Percentiles rank a stretch among this genome's conserved stretches.
These are phyloP conservation scores for Castanopsis chinensis DNA, from an alignment of 306 rosid genomes.

Conservation along the genomic window DNA sequence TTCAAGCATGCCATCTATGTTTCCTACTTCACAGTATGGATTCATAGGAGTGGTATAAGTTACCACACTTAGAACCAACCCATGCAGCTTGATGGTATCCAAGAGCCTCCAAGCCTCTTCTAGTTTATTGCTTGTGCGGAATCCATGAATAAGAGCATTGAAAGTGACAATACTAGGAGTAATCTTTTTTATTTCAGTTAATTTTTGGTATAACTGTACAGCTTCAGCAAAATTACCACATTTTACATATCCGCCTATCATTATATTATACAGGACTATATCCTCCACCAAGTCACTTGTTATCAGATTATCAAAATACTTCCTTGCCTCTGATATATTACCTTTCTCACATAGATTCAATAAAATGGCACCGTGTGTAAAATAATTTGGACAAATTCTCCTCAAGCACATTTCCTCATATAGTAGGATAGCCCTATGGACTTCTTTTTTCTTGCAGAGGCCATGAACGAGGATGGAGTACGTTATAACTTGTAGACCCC, in stretches of 20 bases:
- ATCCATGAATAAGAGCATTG: conserved; percentile 45
- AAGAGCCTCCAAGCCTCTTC: conserved; percentile 37
- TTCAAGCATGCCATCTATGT: conserved; percentile 30
- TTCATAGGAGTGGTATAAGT: conserved; percentile 56
- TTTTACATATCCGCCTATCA: conserved; percentile 46
- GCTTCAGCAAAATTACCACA: conserved; percentile 34
- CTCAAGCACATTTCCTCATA: conserved; percentile 44
- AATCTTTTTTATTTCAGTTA: conserved; percentile 33
- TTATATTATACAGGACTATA: conserved; percentile 47
- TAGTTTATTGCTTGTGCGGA: conserved; percentile 42
- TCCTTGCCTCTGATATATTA: conserved; percentile 41
- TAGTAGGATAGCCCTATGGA: conserved; percentile 38
- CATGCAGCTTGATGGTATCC: conserved; percentile 31
- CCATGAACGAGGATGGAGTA: conserved; percentile 51
- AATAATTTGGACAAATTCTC: conserved; percentile 35
- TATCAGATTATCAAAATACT: conserved; percentile 36
- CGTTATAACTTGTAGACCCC: too few relatives aligned
- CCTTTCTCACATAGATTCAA: conserved; percentile 38
- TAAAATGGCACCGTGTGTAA: conserved; percentile 35
- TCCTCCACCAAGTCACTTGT: conserved; percentile 21
- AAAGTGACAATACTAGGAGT: conserved; percentile 46
- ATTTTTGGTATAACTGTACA: conserved; percentile 31
- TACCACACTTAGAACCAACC: conserved; percentile 38
- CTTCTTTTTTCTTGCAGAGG: conserved; percentile 47
- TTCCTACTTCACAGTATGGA: conserved; percentile 40